Evolutionary conservation across 1,284 basidiomycete genomes (phyloP).

Genomic region (Ceratobasidium sp.): DNA sequence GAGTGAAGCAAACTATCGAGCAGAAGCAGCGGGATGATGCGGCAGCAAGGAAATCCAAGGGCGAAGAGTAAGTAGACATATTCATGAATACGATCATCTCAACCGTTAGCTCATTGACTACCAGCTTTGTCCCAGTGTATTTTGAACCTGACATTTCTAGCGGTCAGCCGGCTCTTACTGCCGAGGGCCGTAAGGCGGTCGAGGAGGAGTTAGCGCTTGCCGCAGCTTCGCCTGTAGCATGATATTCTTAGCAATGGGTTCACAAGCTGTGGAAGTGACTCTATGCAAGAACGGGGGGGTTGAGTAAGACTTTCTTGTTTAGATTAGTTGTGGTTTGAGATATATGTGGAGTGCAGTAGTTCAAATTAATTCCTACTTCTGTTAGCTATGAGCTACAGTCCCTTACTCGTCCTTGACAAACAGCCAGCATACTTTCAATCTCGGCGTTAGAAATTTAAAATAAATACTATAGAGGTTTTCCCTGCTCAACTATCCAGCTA

Average conservation of each 20-base stretch:
- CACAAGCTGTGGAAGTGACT: too few relatives aligned
- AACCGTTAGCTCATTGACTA: background rate
- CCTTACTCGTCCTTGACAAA: too few relatives aligned
- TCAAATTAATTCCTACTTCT: too few relatives aligned
- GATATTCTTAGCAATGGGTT: too few relatives aligned
- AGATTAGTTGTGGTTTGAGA: background rate
- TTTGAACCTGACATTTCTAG: constrained; percentile 78
- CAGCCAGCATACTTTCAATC: too few relatives aligned
- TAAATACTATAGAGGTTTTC: too few relatives aligned
- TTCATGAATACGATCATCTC: background rate
- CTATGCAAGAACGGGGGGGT: background rate
- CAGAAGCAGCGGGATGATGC: constrained; percentile 89
- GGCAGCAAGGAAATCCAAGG: constrained; percentile 82
- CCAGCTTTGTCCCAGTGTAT: constrained; percentile 81
- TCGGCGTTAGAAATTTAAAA: too few relatives aligned
- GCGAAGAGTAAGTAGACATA: constrained; percentile 70
- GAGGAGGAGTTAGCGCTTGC: constrained; percentile 68
- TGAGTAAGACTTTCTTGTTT: background rate
- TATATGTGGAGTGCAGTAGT: background rate
- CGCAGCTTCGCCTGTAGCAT: constrained; percentile 3
- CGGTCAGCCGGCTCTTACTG: constrained; percentile 81
- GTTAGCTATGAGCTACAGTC: too few relatives aligned
- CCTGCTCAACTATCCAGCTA: too few relatives aligned
- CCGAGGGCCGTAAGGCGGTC: constrained; percentile 72
- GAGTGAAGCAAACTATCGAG: constrained; percentile 87